Percentiles rank a stretch among this genome's conserved stretches.
phyloP scores from a whole-genome alignment of 2,329 filamentous ascomycete species.

The Herpotrichia juniperi region DNA sequence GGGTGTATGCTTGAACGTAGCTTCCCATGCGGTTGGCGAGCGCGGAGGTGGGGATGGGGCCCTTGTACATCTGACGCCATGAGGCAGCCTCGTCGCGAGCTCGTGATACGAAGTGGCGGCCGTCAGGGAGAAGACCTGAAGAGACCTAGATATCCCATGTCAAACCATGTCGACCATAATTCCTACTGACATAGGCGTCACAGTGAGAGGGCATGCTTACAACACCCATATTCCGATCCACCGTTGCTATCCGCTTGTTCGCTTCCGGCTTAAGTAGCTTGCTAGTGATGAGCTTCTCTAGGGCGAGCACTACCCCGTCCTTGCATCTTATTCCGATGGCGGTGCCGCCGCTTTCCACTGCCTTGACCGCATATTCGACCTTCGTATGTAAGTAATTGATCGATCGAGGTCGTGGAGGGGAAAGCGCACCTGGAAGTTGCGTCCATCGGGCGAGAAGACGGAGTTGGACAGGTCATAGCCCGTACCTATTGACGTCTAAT shows the following conservation, averaged over 20 bases:
- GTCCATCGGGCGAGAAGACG: constrained; percentile 98
- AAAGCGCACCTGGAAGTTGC: constrained; percentile 85
- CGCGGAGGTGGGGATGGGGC: constrained; percentile 85
- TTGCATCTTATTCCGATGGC: constrained; percentile 96
- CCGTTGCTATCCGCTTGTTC: constrained; percentile 95
- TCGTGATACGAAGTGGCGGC: constrained; percentile 91
- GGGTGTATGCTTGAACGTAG: constrained; percentile 96
- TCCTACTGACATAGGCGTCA: no score
- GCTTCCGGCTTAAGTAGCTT: constrained; percentile 94
- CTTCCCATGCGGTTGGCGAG: constrained; percentile 92
- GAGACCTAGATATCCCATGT: constrained; percentile 69
- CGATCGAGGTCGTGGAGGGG: background rate
- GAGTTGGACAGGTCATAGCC: constrained; percentile 99
- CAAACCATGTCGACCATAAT: constrained; percentile 3
- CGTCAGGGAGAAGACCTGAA: constrained; percentile 92
- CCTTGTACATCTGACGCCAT: constrained; percentile 95
- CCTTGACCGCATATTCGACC: constrained; percentile 97
- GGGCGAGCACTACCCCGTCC: constrained; percentile 92
- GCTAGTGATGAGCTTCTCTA: constrained; percentile 95
- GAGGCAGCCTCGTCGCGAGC: constrained; percentile 90
- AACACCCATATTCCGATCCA: constrained; percentile 91
- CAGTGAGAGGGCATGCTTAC: constrained; percentile 63
- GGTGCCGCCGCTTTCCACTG: constrained; percentile 96
- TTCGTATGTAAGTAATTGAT: constrained; percentile 34
- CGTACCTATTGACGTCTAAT: constrained; percentile 97